Conservation (phyloP, 139 green algal genomes). For the Micromonas commoda region DNA sequence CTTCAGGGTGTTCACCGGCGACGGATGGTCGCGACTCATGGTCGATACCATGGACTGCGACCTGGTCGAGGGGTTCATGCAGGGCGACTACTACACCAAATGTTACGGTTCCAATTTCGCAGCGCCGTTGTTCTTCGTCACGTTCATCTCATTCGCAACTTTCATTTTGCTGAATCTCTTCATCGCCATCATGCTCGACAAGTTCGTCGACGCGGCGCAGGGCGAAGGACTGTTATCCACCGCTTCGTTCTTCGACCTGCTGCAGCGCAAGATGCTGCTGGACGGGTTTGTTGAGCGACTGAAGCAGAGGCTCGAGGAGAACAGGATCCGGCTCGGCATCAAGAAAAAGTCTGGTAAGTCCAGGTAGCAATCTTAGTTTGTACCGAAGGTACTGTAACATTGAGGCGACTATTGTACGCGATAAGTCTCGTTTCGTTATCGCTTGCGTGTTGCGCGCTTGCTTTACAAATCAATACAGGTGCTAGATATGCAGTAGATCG, state of each 20-base stretch:
- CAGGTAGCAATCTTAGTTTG: neutral
- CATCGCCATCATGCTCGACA: conserved; percentile 30
- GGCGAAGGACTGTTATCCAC: conserved; percentile 28
- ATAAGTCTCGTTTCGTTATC: too few species aligned
- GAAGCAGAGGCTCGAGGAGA: neutral
- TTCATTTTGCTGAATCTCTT: conserved; percentile 32
- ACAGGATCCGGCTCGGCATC: too few species aligned
- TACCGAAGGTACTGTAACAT: neutral
- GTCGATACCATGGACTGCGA: conserved; percentile 12
- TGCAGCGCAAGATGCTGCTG: conserved; percentile 15
- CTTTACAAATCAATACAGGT: too few species aligned
- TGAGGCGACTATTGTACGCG: too few species aligned
- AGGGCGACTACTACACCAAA: neutral
- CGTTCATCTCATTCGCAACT: conserved; percentile 1
- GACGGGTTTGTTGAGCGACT: conserved; percentile 3
- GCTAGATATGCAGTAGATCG: too few species aligned
- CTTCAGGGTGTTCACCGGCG: conserved; percentile 29
- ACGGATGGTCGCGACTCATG: conserved; percentile 28
- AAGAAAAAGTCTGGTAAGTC: too few species aligned
- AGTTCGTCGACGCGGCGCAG: conserved; percentile 11
- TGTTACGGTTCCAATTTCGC: neutral
- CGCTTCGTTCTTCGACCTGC: neutral
- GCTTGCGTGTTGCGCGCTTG: too few species aligned
- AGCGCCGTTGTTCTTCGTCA: conserved; percentile 13
- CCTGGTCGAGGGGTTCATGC: neutral